Percentiles rank a stretch among this genome's conserved stretches.
Evolutionary conservation across 2,329 filamentous ascomycete genomes (phyloP).

Genomic region (Aureobasidium uvarum): DNA sequence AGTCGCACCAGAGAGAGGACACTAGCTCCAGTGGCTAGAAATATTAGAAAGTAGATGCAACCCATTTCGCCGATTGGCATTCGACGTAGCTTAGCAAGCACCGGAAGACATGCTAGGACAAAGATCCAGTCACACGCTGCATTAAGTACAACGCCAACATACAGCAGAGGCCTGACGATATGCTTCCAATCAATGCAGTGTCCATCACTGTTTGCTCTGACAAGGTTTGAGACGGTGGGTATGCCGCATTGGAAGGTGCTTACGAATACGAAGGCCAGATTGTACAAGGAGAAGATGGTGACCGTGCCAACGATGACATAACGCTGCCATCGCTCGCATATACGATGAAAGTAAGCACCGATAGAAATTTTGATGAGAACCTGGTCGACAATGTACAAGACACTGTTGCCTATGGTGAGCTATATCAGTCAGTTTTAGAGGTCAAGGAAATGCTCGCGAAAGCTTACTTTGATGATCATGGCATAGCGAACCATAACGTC

Average conservation of each 20-base stretch:
- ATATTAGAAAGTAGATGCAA: slow-evolving; percentile 26
- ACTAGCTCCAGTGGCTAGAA: slow-evolving; percentile 23
- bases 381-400: slow-evolving; percentile 25
- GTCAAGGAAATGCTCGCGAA: not conserved
- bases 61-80: slow-evolving; percentile 6
- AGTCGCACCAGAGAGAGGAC: slow-evolving; percentile 26
- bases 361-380: slow-evolving; percentile 26
- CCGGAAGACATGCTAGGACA: slow-evolving; percentile 18
- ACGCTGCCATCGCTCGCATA: slow-evolving; percentile 25
- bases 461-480: not conserved
- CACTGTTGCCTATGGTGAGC: slow-evolving; percentile 14
- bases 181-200: slow-evolving; percentile 21
- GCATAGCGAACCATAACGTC: not conserved
- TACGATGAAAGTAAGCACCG: slow-evolving; percentile 23
- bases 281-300: slow-evolving; percentile 15
- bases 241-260: slow-evolving; percentile 26
- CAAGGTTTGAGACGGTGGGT: slow-evolving; percentile 20
- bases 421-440: not conserved
- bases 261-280: slow-evolving; percentile 15
- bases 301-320: slow-evolving; percentile 19
- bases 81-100: slow-evolving; percentile 22
- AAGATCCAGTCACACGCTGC: slow-evolving; percentile 27
- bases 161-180: slow-evolving; percentile 20
- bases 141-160: slow-evolving; percentile 16
- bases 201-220: not conserved